Percentiles rank a stretch among this genome's conserved stretches.
Conservation (phyloP, 441 rosid species). For the Manihot esculenta region DNA sequence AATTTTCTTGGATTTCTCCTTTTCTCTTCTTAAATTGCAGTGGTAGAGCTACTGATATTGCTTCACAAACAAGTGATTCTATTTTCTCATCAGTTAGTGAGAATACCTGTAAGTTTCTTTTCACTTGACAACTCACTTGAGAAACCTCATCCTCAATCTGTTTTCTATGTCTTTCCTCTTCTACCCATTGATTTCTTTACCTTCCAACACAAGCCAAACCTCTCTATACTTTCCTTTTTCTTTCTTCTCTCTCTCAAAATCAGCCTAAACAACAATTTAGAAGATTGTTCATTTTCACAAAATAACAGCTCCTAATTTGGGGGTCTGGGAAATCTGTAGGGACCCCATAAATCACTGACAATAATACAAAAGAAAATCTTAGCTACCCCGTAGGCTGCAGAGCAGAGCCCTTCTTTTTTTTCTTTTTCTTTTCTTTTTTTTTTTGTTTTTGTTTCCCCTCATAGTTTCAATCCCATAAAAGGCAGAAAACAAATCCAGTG, state of each 20-base stretch:
- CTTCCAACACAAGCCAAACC: constrained; percentile 25
- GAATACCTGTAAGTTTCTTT: constrained; percentile 13
- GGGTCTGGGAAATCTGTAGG: constrained; percentile 21
- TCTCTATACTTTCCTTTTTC: not conserved
- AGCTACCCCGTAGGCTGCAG: constrained; percentile 31
- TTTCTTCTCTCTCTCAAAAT: constrained; percentile 14
- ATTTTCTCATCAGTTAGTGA: constrained; percentile 23
- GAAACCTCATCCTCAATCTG: not conserved
- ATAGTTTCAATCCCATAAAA: constrained; percentile 23
- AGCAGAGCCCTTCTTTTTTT: too few relatives aligned
- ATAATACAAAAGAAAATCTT: constrained; percentile 21
- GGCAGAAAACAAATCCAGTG: constrained; percentile 19
- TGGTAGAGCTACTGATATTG: constrained; percentile 22
- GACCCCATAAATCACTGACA: constrained; percentile 17
- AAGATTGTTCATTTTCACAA: constrained; percentile 13
- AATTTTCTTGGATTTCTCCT: constrained; percentile 25
- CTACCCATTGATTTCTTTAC: constrained; percentile 15
- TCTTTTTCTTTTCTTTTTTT: constrained; percentile 13
- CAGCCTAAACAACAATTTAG: constrained; percentile 3
- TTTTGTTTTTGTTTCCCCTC: constrained; percentile 4
- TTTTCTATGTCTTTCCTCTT: constrained; percentile 1
- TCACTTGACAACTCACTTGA: constrained; percentile 33
- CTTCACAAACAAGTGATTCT: constrained; percentile 36
- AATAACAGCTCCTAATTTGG: constrained; percentile 22
- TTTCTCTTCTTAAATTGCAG: constrained; percentile 9